A percentile compares a stretch with the other conserved stretches of the same genome.
Evolutionary conservation across 208 protist species (phyloP).

Genomic region (Leishmania gerbilli): DNA sequence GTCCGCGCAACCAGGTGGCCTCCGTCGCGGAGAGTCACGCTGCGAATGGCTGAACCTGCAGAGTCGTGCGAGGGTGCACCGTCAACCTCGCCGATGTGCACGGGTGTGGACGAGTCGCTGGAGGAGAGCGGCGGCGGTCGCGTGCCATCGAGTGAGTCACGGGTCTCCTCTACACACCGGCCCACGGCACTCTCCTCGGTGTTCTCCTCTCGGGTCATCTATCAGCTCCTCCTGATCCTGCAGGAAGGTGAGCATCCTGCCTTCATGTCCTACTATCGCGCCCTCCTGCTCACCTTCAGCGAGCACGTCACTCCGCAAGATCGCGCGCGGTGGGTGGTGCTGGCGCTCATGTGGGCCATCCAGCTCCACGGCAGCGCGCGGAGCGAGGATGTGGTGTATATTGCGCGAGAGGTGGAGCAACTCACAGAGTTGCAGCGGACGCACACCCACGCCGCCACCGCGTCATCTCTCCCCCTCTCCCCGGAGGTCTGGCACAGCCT

Average conservation of each 20-base stretch:
- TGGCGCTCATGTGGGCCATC: conserved; percentile 44
- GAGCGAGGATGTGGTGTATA: conserved; percentile 38
- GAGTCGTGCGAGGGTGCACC: not conserved
- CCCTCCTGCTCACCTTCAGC: conserved; percentile 36
- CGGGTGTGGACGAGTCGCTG: not conserved
- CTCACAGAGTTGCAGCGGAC: conserved; percentile 24
- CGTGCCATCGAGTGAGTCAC: not conserved
- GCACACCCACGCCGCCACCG: not conserved
- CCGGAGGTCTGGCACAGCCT: conserved; percentile 35
- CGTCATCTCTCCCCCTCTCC: conserved; percentile 10
- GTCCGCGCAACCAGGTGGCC: not conserved
- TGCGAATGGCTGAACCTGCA: not conserved
- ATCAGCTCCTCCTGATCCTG: conserved; percentile 62
- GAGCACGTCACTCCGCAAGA: conserved; percentile 29
- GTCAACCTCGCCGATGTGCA: not conserved
- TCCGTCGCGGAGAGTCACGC: not conserved
- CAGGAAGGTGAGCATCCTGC: conserved; percentile 67
- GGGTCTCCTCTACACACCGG: not conserved
- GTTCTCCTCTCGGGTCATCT: conserved; percentile 58
- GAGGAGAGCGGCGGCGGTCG: not conserved
- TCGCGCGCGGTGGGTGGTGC: conserved; percentile 42
- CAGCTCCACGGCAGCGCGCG: conserved; percentile 18
- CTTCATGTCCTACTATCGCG: conserved; percentile 73
- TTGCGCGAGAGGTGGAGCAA: conserved; percentile 44
- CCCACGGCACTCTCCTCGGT: conserved; percentile 12